Conservation (phyloP, 1,139 yeast species). For the Sugiyamaella pinicola region DNA sequence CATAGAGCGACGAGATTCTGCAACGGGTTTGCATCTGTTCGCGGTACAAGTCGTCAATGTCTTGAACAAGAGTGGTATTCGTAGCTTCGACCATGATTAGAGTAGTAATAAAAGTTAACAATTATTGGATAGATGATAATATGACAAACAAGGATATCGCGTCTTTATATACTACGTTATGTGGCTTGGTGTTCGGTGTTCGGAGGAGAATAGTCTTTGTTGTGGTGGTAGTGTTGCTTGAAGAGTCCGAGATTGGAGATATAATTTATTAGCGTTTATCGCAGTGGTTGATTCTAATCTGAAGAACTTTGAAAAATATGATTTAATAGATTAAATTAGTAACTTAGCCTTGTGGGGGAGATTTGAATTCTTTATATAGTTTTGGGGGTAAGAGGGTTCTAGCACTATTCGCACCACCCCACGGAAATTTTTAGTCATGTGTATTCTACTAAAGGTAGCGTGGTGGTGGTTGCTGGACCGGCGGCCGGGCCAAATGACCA, state of each 20-base stretch:
- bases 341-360: neutral
- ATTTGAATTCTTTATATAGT: slow-evolving; percentile 8
- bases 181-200: slow-evolving; percentile 1
- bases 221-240: neutral
- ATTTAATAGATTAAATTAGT: neutral
- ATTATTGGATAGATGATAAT: neutral
- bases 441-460: neutral
- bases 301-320: neutral
- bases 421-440: slow-evolving; percentile 14
- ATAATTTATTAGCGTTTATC: neutral
- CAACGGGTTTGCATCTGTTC: slow-evolving; percentile 29
- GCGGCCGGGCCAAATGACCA: neutral
- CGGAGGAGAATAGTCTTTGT: neutral
- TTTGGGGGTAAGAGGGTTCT: neutral
- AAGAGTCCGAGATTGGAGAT: neutral
- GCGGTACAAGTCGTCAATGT: slow-evolving; percentile 26
- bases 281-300: too few relatives aligned
- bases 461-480: neutral
- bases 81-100: slow-evolving; percentile 26
- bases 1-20: slow-evolving; percentile 29
- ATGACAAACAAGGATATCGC: neutral
- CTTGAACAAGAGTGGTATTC: slow-evolving; percentile 22
- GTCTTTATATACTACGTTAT: neutral
- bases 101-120: neutral
- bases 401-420: slow-evolving; percentile 4